Conservation (phyloP, 2,329 filamentous ascomycete species). For the Hypoxylon sp. region DNA sequence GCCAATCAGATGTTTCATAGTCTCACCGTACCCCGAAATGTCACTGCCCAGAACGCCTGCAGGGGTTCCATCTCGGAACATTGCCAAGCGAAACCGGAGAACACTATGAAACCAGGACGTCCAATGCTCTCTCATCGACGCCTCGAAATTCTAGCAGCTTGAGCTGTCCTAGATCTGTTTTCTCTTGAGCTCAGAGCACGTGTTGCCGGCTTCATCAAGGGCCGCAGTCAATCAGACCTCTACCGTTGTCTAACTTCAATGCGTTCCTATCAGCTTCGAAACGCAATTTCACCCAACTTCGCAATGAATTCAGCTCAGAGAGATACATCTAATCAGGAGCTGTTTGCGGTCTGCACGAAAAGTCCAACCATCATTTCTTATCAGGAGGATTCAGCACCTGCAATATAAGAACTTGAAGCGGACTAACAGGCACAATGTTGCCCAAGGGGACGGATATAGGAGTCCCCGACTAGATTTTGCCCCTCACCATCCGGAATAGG, state of each 20-base stretch:
- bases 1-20: constrained; percentile 18
- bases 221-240: constrained; percentile 31
- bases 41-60: constrained; percentile 14
- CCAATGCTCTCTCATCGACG: constrained; percentile 22
- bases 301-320: not conserved
- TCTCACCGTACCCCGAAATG: not conserved
- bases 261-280: not conserved
- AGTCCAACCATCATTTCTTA: not conserved
- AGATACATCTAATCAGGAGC: not conserved
- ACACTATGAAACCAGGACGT: constrained; percentile 34
- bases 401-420: constrained; percentile 1
- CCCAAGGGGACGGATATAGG: constrained; percentile 24
- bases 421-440: constrained; percentile 4
- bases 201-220: constrained; percentile 24
- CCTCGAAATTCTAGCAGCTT: constrained; percentile 10
- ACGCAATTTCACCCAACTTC: not conserved
- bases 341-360: not conserved
- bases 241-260: constrained; percentile 20
- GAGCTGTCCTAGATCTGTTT: not conserved
- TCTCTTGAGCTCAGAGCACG: constrained; percentile 18
- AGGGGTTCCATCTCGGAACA: constrained; percentile 29
- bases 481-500: constrained; percentile 20
- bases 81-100: constrained; percentile 45
- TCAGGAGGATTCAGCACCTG: not conserved
- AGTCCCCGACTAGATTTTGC: constrained; percentile 5